Percentiles rank a stretch among this genome's conserved stretches.
Conservation (phyloP, 208 protist species). For the Acanthamoeba royreba region DNA sequence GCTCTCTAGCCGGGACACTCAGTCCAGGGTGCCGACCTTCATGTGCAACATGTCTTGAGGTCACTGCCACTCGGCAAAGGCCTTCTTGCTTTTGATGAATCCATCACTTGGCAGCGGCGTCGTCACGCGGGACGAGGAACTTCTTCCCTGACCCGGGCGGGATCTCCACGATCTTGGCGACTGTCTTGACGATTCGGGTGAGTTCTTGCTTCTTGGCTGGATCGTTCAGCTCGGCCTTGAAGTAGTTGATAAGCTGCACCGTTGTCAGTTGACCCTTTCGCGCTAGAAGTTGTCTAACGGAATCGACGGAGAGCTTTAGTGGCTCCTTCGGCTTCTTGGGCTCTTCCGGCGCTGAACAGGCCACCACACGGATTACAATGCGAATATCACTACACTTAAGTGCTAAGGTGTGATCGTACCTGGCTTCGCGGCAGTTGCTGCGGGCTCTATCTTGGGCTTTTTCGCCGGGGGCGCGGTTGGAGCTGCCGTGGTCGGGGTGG, state of each 20-base stretch:
- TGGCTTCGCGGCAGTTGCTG: background rate
- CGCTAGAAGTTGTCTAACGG: background rate
- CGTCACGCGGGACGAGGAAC: constrained; percentile 32
- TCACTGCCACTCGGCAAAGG: no score
- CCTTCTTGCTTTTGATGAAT: no score
- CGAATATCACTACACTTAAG: background rate
- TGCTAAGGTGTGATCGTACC: background rate
- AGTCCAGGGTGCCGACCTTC: no score
- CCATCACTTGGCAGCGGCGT: no score
- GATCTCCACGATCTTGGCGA: constrained; percentile 29
- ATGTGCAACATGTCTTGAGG: no score
- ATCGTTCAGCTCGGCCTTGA: constrained; percentile 27
- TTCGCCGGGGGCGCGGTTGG: background rate
- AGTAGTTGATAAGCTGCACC: background rate
- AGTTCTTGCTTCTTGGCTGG: background rate
- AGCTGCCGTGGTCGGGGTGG: background rate
- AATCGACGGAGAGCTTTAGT: constrained; percentile 14
- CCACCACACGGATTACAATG: background rate
- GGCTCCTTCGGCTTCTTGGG: constrained; percentile 3
- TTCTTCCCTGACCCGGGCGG: constrained; percentile 31
- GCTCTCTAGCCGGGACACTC: no score
- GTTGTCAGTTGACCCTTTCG: constrained; percentile 11
- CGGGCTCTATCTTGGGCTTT: background rate
- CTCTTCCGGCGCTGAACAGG: background rate
- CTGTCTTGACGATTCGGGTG: background rate